Base-by-base conservation (phyloP, 805 yeast genomes). In the Cyberlindnera meyerae region DNA sequence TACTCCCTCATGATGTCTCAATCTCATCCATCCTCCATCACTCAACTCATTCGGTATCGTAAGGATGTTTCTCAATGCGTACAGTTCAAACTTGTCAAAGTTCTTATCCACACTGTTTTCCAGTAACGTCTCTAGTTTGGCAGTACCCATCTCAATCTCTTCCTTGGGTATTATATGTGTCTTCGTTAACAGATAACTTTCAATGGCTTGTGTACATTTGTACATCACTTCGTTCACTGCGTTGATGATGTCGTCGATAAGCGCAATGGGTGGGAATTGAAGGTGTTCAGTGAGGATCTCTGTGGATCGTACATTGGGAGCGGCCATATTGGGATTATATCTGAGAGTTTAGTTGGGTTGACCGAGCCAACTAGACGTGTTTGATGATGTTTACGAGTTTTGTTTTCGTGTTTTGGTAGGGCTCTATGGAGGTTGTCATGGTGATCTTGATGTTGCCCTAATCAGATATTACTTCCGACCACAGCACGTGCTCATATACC, bases 161-260 rank as follows among this genome's bases (percentile, higher is more conserved):
- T 65, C 67, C n/a, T 56, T 42, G 18, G 20, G 31, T 27, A 31
- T 7, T 34, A 22, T 29, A 18, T 30, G 27, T 24, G 53, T 31
- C n/a, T 51, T 44, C 24, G 65, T 63, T 9, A 45, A 49, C 18
- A 89, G 60, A 45, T 79, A 81, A 21, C 69, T 69, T 55, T 85
- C 94, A 61, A 89, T 71, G 2, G 86, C 94, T 31, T 73, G 75
- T 0, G 89, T 79, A 52, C 95, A 83, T 48, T 81, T 79, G 61
- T 83, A 82, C 78, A 87, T 73, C 18, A 86, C 75, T 34, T 79
- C 87, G 52, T 88, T 88, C 17, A 86, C 93, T 1, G 87, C 84
- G 58, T 88, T 87, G 48, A 88, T 85, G 11, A 89, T 80, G 51
- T 86, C 95, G 50, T 89, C 97, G 6, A 89, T 71, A 11, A 88